Base-by-base conservation (phyloP, 805 yeast genomes). In the Yamadazyma kitorensis region DNA sequence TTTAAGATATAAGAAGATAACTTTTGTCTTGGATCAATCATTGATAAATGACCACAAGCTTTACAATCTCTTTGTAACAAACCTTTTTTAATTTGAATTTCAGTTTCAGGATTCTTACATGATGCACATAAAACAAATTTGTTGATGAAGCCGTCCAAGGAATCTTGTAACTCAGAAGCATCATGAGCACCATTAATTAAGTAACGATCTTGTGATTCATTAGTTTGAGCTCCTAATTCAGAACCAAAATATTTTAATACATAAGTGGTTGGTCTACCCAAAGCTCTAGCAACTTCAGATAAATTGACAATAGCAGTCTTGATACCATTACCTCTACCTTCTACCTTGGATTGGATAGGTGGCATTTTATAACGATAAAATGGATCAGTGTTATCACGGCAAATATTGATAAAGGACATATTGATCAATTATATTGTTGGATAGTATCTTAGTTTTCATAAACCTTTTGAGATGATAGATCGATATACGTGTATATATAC, bases 291-390 rank as follows among this genome's bases (percentile, higher is more conserved):
- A 42, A 93, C 96, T 55, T 93, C 98, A 24, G 84, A 69, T 36
- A 87, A 79, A 65, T 93, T 93, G 48, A 87, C 78, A 37, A 93
- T 82, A 36, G 91, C 94, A 16, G 98, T 93, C 63, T 88, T 89
- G 68, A 93, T 93, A 80, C 98, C 98, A 70, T 93, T 93, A 71
- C 98, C 98, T 61, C 96, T 79, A 64, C 98, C 98, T 70, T 93
- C 98, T 47, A 86, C 86, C 75, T 93, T 93, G 49, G 96, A 86
- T 68, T 86, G 94, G 65, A 93, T 82, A 27, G 94, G 84, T 58
- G 98, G 98, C 98, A 93, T 93, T 72, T 93, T 93, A 68, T 93
- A 93, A 72, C 98, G 96, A 80, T 93, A 93, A 64, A 93, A 93
- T 28, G 97, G 97, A 71, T 93, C 98, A 55, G 84, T 80, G 72